These are phyloP conservation scores for Rutstroemia sp. DNA, from an alignment of 2,329 filamentous ascomycete species.

Conservation along the genomic window DNA sequence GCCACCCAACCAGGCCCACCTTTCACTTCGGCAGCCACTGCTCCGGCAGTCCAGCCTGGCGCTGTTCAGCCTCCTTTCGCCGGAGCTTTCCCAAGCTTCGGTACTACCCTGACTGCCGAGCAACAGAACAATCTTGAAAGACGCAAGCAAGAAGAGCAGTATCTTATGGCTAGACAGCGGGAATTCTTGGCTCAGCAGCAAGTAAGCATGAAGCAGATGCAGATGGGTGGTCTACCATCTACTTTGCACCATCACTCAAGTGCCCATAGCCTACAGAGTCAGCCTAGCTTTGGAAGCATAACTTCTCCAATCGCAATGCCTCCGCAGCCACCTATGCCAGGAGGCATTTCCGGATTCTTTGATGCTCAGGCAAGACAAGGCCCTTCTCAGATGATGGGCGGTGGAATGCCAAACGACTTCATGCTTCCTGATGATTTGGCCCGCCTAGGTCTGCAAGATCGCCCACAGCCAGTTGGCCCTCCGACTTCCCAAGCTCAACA, in stretches of 20 bases:
- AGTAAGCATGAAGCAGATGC: slow-evolving; percentile 66
- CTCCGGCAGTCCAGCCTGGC: slow-evolving; percentile 44
- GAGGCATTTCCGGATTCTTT: slow-evolving; percentile 57
- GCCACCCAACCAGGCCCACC: slow-evolving; percentile 34
- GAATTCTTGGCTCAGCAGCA: slow-evolving; percentile 88
- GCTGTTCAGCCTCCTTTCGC: slow-evolving; percentile 82
- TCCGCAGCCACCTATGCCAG: slow-evolving; percentile 43
- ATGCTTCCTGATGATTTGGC: slow-evolving; percentile 69
- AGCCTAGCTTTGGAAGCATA: slow-evolving; percentile 93
- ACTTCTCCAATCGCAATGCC: slow-evolving; percentile 65
- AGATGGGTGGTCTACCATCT: slow-evolving; percentile 43
- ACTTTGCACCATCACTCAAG: slow-evolving; percentile 88
- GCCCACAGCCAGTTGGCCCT: slow-evolving; percentile 20
- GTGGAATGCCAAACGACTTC: slow-evolving; percentile 42
- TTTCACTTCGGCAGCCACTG: slow-evolving; percentile 31
- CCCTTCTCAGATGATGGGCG: slow-evolving; percentile 30
- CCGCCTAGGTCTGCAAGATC: slow-evolving; percentile 49
- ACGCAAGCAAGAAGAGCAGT: slow-evolving; percentile 96
- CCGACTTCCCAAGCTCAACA: slow-evolving; percentile 25
- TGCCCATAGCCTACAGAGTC: slow-evolving; percentile 90
- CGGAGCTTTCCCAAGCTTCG: slow-evolving; percentile 90
- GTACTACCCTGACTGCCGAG: slow-evolving; percentile 90
- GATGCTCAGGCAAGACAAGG: slow-evolving; percentile 45
- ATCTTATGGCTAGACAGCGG: slow-evolving; percentile 90
- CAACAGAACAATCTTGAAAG: slow-evolving; percentile 97